These are phyloP conservation scores for Artemisia tridentata DNA, from an alignment of 129 eudicot genomes.

Conservation along the genomic window DNA sequence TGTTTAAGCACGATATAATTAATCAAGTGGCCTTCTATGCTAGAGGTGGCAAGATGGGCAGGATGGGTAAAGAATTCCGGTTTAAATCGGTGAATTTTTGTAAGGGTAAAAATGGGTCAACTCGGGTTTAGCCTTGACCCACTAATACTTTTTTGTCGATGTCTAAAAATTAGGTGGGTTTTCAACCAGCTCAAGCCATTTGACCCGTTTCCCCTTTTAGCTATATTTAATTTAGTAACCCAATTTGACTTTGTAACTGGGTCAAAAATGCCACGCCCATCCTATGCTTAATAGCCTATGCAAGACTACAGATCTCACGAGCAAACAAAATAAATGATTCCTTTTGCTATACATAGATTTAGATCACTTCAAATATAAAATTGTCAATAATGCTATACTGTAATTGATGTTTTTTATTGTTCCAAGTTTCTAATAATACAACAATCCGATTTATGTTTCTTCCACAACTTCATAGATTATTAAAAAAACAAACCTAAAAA, in stretches of 20 bases:
- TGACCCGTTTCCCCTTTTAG: slow-evolving; percentile 2
- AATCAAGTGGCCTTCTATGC: not conserved
- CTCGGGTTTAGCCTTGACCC: too few relatives aligned
- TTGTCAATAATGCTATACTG: too few relatives aligned
- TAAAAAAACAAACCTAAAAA: slow-evolving; percentile 20
- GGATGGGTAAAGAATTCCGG: not conserved
- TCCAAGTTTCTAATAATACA: not conserved
- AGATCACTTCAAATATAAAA: not conserved
- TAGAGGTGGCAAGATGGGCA: not conserved
- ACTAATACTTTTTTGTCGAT: too few relatives aligned
- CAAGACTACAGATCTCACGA: slow-evolving; percentile 1
- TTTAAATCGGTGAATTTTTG: too few relatives aligned
- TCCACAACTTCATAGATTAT: not conserved
- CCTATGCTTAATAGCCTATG: not conserved
- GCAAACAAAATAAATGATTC: not conserved
- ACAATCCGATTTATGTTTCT: not conserved
- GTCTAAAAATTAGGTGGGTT: not conserved
- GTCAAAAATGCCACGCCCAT: not conserved
- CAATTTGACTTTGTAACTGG: not conserved
- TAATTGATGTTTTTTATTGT: not conserved
- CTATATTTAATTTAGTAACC: not conserved
- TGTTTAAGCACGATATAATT: not conserved
- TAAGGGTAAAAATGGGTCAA: too few relatives aligned
- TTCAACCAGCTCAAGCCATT: slow-evolving; percentile 5
- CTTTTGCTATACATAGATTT: not conserved